Evolutionary conservation across 805 yeast genomes (phyloP).

Genomic region (Candida insectorum): DNA sequence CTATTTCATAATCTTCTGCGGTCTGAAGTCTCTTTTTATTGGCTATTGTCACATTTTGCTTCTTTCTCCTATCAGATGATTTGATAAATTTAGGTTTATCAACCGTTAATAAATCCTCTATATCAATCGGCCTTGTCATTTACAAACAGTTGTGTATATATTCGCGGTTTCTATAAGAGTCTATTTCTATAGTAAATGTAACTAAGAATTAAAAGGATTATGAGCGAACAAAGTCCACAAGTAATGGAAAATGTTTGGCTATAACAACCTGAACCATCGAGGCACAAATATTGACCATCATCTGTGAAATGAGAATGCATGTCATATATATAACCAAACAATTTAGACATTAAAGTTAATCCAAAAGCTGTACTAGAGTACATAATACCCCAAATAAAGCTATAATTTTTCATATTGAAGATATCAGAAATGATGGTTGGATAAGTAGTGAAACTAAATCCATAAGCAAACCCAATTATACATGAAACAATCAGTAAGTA

Average conservation of each 20-base stretch:
- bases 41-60: neutral
- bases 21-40: too few species aligned
- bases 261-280: conserved; percentile 28
- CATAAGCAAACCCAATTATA: conserved; percentile 32
- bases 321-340: conserved; percentile 30
- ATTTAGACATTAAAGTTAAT: conserved; percentile 26
- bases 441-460: conserved; percentile 30
- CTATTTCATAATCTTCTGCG: too few species aligned
- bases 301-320: conserved; percentile 18
- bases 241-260: conserved; percentile 24
- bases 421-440: conserved; percentile 33
- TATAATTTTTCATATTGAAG: conserved; percentile 29
- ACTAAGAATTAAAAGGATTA: conserved; percentile 16
- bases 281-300: conserved; percentile 19
- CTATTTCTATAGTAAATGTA: conserved; percentile 16
- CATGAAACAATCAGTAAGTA: conserved; percentile 22
- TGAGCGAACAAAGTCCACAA: conserved; percentile 18
- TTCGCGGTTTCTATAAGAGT: neutral
- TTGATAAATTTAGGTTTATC: conserved; percentile 11
- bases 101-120: conserved; percentile 9
- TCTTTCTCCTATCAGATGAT: conserved; percentile 3
- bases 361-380: conserved; percentile 32
- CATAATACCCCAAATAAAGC: conserved; percentile 32
- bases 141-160: too few species aligned
- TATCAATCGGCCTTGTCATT: conserved; percentile 9